Evolutionary conservation across 2,329 filamentous ascomycete genomes (phyloP).

Genomic region (Byssoonygena ceratinophila): DNA sequence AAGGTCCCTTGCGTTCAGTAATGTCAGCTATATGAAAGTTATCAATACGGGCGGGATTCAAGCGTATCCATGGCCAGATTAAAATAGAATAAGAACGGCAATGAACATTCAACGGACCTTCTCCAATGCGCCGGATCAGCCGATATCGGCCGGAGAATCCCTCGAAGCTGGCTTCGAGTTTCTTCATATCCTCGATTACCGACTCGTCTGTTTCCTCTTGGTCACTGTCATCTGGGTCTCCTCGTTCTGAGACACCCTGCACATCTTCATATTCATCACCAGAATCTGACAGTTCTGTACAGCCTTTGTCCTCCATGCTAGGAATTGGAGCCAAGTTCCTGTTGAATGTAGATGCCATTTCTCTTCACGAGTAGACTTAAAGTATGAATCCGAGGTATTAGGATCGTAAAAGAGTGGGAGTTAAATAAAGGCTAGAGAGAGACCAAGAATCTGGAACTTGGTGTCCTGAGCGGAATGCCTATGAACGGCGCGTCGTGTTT

Average conservation of each 20-base stretch:
- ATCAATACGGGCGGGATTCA: neutral
- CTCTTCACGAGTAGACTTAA: neutral
- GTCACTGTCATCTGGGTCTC: slow-evolving; percentile 20
- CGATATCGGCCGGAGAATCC: slow-evolving; percentile 77
- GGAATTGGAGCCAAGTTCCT: neutral
- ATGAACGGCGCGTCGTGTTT: neutral
- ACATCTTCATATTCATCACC: slow-evolving; percentile 25
- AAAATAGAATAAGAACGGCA: neutral
- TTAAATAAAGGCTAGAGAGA: too few relatives aligned
- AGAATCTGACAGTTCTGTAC: slow-evolving; percentile 16
- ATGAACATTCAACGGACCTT: slow-evolving; percentile 52
- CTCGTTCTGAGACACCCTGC: slow-evolving; percentile 17
- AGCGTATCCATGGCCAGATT: neutral
- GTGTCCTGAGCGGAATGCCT: too few relatives aligned
- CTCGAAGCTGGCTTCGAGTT: slow-evolving; percentile 68
- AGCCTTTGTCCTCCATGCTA: slow-evolving; percentile 8
- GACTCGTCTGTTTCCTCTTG: slow-evolving; percentile 35
- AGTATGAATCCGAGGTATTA: too few relatives aligned
- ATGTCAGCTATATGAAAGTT: neutral
- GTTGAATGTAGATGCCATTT: neutral
- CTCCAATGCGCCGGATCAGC: slow-evolving; percentile 90
- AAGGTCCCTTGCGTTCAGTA: slow-evolving; percentile 63
- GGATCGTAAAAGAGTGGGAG: too few relatives aligned
- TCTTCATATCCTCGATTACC: slow-evolving; percentile 77
- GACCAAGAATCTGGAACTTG: too few relatives aligned